phyloP scores from a whole-genome alignment of 169 alveolate species.

The Plasmodium chabaudi region DNA sequence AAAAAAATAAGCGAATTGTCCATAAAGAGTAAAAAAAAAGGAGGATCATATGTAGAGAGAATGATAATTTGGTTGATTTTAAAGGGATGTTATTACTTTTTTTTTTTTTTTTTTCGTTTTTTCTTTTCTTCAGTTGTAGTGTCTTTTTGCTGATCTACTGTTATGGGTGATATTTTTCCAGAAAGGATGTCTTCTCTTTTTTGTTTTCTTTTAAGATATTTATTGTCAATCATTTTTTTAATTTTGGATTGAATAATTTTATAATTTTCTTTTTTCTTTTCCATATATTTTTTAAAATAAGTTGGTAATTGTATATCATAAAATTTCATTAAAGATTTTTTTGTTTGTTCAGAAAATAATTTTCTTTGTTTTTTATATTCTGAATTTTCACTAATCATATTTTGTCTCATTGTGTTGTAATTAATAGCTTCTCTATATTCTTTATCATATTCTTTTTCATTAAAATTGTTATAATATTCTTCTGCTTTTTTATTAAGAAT shows the following conservation, averaged over 20 bases:
- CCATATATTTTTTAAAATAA: conserved; percentile 56
- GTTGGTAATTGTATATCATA: conserved; percentile 68
- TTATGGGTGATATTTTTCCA: conserved; percentile 7
- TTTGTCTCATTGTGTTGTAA: conserved; percentile 39
- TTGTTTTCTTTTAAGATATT: conserved; percentile 52
- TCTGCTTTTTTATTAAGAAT: conserved; percentile 78
- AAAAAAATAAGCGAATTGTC: too few species aligned
- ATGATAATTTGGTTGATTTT: too few species aligned
- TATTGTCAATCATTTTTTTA: conserved; percentile 35
- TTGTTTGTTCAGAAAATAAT: conserved; percentile 38
- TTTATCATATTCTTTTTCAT: conserved; percentile 71
- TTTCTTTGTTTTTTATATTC: conserved; percentile 47
- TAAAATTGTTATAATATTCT: conserved; percentile 64
- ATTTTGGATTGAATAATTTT: conserved; percentile 36
- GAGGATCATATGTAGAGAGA: too few species aligned
- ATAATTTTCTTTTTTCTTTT: conserved; percentile 62
- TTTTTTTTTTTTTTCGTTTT: conserved; percentile 23
- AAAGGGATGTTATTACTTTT: background rate
- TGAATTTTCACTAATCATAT: conserved; percentile 37
- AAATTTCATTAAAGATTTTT: conserved; percentile 55
- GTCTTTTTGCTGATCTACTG: background rate
- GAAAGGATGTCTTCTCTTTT: conserved; percentile 33
- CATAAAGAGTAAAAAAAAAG: too few species aligned
- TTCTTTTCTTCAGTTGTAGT: conserved; percentile 6
- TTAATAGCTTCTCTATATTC: conserved; percentile 25